Conservation (phyloP, 805 yeast genomes). For the Candida parachauliodes region DNA sequence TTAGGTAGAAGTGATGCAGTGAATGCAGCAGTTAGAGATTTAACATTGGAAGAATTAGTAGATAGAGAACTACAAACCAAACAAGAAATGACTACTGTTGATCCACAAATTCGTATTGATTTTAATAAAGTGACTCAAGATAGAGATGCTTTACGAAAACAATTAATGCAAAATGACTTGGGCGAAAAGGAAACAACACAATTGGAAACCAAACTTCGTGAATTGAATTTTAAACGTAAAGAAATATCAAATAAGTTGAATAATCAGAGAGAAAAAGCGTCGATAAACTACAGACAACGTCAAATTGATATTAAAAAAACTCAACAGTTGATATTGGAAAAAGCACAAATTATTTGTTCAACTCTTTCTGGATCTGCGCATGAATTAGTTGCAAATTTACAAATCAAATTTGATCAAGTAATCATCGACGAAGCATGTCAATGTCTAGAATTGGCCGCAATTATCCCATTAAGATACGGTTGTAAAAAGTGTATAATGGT, state of each 20-base stretch:
- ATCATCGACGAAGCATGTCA: constrained; percentile 97
- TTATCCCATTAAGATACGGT: constrained; percentile 90
- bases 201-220: constrained; percentile 49
- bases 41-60: constrained; percentile 82
- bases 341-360: constrained; percentile 84
- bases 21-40: constrained; percentile 73
- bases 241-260: constrained; percentile 73
- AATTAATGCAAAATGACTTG: constrained; percentile 20
- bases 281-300: constrained; percentile 64
- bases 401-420: constrained; percentile 82
- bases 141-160: constrained; percentile 51
- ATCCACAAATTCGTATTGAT: constrained; percentile 46
- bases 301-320: constrained; percentile 74
- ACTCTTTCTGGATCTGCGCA: constrained; percentile 95
- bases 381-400: constrained; percentile 70
- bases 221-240: constrained; percentile 57
- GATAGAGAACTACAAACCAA: constrained; percentile 52
- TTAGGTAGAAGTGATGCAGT: constrained; percentile 88
- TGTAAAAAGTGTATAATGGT: constrained; percentile 91
- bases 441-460: constrained; percentile 86
- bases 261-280: constrained; percentile 69
- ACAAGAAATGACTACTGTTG: constrained; percentile 32
- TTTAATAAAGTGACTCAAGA: constrained; percentile 53
- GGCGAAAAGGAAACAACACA: constrained; percentile 42
- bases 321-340: constrained; percentile 67